Conservation (phyloP, 768 basidiomycete species). For the Cyclocybe cylindracea region DNA sequence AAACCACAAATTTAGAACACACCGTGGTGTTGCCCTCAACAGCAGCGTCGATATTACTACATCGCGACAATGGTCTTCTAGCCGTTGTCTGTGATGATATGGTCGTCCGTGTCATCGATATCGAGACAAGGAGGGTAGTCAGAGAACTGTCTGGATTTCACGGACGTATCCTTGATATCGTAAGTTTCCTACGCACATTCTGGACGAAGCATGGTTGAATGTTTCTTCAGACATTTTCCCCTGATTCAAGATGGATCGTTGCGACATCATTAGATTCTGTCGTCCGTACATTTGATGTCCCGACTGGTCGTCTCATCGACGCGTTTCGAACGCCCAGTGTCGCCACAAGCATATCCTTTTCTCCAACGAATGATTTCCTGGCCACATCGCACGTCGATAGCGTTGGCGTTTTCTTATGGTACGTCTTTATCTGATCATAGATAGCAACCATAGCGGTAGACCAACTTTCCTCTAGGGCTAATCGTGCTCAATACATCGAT, state of each 20-base stretch:
- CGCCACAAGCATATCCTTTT: constrained; percentile 89
- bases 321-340: constrained; percentile 86
- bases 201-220: constrained; percentile 1
- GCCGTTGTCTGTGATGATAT: constrained; percentile 87
- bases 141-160: constrained; percentile 86
- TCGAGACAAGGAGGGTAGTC: constrained; percentile 86
- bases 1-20: constrained; percentile 73
- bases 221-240: constrained; percentile 78
- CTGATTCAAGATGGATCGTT: constrained; percentile 94
- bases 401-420: constrained; percentile 96
- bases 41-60: constrained; percentile 69
- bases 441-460: background rate
- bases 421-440: constrained; percentile 70
- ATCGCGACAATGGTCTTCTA: constrained; percentile 84
- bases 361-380: constrained; percentile 93
- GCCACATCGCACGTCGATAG: constrained; percentile 94
- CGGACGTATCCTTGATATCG: constrained; percentile 87
- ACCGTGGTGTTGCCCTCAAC: constrained; percentile 69
- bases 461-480: constrained; percentile 62
- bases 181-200: constrained; percentile 36
- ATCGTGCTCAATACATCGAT: constrained; percentile 91
- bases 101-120: constrained; percentile 82
- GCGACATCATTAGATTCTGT: constrained; percentile 86
- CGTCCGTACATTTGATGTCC: constrained; percentile 94
- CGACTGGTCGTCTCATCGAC: constrained; percentile 90